Conservation (phyloP, 2,329 filamentous ascomycete species). For the Beauveria bassiana region DNA sequence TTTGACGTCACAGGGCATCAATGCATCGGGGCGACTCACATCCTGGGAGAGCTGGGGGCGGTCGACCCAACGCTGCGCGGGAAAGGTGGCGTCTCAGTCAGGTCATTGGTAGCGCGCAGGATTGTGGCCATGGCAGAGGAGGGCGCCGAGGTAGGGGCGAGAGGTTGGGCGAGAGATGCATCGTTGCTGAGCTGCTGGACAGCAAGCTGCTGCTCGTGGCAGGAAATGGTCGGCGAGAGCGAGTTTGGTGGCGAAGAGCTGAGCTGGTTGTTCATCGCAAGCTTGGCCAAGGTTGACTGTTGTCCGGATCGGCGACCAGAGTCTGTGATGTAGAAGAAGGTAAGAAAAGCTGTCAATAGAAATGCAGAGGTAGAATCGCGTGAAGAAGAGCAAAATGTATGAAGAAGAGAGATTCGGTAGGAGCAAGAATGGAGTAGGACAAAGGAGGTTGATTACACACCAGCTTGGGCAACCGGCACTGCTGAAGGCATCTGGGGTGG, state of each 20-base stretch:
- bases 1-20: neutral
- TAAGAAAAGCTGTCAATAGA: conserved; percentile 4
- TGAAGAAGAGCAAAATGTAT: conserved; percentile 2
- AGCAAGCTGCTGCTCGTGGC: conserved; percentile 25
- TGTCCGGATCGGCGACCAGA: conserved; percentile 29
- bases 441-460: conserved; percentile 7
- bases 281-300: conserved; percentile 35
- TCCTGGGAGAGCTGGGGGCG: conserved; percentile 49
- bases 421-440: neutral
- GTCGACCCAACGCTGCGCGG: conserved; percentile 51
- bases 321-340: conserved; percentile 18
- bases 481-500: conserved; percentile 9
- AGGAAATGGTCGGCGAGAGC: conserved; percentile 22
- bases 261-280: conserved; percentile 38
- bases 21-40: conserved; percentile 36
- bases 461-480: conserved; percentile 4
- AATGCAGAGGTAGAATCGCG: neutral
- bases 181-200: conserved; percentile 27
- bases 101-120: conserved; percentile 34
- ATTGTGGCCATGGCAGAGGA: conserved; percentile 33
- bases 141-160: conserved; percentile 17
- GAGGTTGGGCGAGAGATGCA: conserved; percentile 17
- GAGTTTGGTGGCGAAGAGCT: conserved; percentile 23
- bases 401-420: neutral
- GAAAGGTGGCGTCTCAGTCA: conserved; percentile 47